Base-by-base conservation (phyloP, 305 asterid species). In the Fraxinus xanthoxyloides region DNA sequence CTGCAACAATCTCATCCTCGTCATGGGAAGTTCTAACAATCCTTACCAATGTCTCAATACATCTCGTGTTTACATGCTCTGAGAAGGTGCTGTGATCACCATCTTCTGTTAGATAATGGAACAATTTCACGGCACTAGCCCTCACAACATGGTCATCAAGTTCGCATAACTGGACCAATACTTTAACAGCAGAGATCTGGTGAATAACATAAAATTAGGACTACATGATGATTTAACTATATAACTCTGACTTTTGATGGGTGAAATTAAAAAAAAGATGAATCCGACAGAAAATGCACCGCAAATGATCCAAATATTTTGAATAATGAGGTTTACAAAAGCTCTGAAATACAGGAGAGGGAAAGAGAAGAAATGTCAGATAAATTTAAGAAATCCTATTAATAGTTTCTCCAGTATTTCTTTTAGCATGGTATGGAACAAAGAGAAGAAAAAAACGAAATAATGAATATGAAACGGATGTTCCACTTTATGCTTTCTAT, bases 161-260 rank as follows among this genome's bases (percentile, higher is more conserved):
- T 79, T 89, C 92, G 13, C 92, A 89, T 65, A 89, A 84, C 19
- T 89, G 88, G 83, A 86, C 79, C 59, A 89, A 87, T 43, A 89
- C 87, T 81, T 87, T 89, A 15, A 87, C 89, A 79, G 89, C 90
- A 63, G 83, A 84, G 65, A 89, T 89, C 91, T 89, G 86, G 82
- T 19, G 75, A 78, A 80, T 59, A n/a, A 40, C 48, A 59, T 59
- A 59, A 59, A 81, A 83, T 81, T 75, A 48, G 40, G 17, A 38
- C 32, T 9, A 30, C 34, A n/a, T 72, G 81, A 72, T 63, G 9
- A 34, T 35, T 67, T 51, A 13, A 3, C n/a, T 3, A 46, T 46
- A 46, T 46, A 46, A 46, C 56, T 46, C 56, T 13, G 5, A 13
- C 13, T 46, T 46, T 46, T 46, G n/a, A 46, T 46, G 56, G 56